Base-by-base conservation (phyloP, 2,329 filamentous ascomycete genomes). In the Thelonectria olida region DNA sequence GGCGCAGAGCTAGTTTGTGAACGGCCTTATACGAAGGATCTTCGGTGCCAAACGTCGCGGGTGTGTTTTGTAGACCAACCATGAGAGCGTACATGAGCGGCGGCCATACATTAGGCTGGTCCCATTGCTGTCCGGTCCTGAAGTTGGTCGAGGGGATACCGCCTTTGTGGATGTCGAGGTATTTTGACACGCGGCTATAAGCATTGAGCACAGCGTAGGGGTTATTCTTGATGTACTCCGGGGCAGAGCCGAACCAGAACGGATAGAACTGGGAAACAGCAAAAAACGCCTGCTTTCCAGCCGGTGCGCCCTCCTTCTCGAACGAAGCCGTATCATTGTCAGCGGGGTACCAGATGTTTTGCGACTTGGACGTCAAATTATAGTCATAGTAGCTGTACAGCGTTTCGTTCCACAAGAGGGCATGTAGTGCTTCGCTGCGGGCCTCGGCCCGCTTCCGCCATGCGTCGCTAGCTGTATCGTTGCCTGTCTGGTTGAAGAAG, bases 41-140 rank as follows among this genome's bases (percentile, higher is more conserved):
- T 2, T 82, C 76, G 20, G 76, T 70, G 22, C 82, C 82, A 64
- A 85, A 85, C 0, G 86, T 86, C 0, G 86, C 73, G 0, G 87
- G 85, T 0, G 85, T 87, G 72, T 85, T 85, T 54, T 87, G 80
- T 7, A 91, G 80, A 7, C 86, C 87, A 38, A 85, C 73, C 78
- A 90, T 90, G 23, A 90, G 78, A 42, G 88, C 80, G 74, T 91
- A 86, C 78, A 88, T 85, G 50, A 90, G 80, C 3, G 88, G 88
- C 10, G 89, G 88, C 89, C 89, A 91, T 23, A 90, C 88, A 67
- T 88, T 90, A 0, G 88, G 88, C 72, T 90, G 84, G 56, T 91
- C 89, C 89, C 89, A 91, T 71, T 91, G 88, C 78, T 91, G 84
- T 13, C 84, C 85, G 0, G 88, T 86, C 45, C 74, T 69, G 58